Conservation (phyloP, 2,329 filamentous ascomycete genomes). For the Cladobotryum mycophilum region DNA sequence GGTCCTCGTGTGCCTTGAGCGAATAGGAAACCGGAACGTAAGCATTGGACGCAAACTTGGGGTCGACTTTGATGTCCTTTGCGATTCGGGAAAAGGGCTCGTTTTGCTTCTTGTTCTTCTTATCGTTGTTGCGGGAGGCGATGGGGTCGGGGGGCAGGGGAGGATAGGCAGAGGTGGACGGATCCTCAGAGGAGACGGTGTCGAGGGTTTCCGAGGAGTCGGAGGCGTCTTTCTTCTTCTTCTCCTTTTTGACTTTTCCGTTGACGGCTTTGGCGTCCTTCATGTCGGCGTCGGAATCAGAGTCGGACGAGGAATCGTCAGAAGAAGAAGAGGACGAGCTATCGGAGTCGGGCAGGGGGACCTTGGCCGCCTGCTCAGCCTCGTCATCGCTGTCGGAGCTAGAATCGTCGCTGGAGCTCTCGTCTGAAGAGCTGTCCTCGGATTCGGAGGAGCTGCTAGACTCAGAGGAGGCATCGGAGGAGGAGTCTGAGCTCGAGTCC, state of each 20-base stretch:
- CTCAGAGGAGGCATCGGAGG: conserved; percentile 24
- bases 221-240: conserved; percentile 26
- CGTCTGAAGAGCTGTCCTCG: conserved; percentile 7
- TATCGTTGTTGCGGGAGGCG: conserved; percentile 35
- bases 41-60: conserved; percentile 67
- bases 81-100: conserved; percentile 73
- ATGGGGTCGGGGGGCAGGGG: conserved; percentile 49
- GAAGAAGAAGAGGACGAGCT: conserved; percentile 25
- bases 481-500: conserved; percentile 13
- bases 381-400: conserved; percentile 28
- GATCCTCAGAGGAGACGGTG: conserved; percentile 39
- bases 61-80: conserved; percentile 61
- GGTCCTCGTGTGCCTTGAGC: conserved; percentile 76
- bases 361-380: conserved; percentile 31
- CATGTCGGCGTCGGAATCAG: conserved; percentile 30
- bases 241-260: conserved; percentile 1
- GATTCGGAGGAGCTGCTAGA: conserved; percentile 16
- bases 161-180: conserved; percentile 32
- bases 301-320: conserved; percentile 25
- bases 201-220: conserved; percentile 47
- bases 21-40: conserved; percentile 85
- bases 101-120: conserved; percentile 46
- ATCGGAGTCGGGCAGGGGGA: conserved; percentile 38
- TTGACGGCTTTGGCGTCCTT: conserved; percentile 14
- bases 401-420: conserved; percentile 25